A percentile compares a stretch with the other conserved stretches of the same genome.
phyloP scores from a whole-genome alignment of 208 protist species.

The Leishmania braziliensis region DNA sequence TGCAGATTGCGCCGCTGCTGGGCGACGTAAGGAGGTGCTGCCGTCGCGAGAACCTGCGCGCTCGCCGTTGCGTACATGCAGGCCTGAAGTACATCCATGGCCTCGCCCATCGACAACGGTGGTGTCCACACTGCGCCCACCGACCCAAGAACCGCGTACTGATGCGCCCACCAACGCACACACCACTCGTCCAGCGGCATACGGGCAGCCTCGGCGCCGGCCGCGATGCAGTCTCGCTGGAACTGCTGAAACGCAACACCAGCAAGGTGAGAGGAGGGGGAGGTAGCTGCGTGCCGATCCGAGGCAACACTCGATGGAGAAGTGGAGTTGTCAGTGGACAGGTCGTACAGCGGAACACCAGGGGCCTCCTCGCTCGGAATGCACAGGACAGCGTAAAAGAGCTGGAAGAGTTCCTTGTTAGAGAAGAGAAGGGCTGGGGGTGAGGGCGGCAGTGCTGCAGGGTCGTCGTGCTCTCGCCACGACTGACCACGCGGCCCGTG shows the following conservation, averaged over 20 bases:
- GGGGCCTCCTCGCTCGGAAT: slow-evolving; percentile 35
- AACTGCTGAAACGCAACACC: background rate
- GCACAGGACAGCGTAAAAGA: slow-evolving; percentile 22
- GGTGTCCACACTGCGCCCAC: background rate
- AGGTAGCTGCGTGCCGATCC: background rate
- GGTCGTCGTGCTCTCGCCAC: background rate
- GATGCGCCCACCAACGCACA: slow-evolving; percentile 40
- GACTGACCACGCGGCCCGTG: background rate
- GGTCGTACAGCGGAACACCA: slow-evolving; percentile 5
- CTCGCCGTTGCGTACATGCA: slow-evolving; percentile 15
- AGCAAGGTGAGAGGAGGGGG: background rate
- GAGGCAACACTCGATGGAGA: background rate
- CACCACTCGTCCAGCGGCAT: slow-evolving; percentile 60
- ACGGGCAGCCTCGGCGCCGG: background rate
- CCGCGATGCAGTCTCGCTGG: slow-evolving; percentile 8
- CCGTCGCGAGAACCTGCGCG: background rate
- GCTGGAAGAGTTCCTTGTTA: slow-evolving; percentile 15
- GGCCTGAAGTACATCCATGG: slow-evolving; percentile 32
- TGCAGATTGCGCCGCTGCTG: background rate
- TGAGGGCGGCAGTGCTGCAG: background rate
- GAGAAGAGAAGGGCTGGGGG: background rate
- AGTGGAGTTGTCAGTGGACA: background rate
- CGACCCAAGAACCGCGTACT: background rate
- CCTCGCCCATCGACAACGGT: slow-evolving; percentile 16
- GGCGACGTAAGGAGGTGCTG: background rate